Conservation (phyloP, 139 green algal genomes). For the Volvox africanus region DNA sequence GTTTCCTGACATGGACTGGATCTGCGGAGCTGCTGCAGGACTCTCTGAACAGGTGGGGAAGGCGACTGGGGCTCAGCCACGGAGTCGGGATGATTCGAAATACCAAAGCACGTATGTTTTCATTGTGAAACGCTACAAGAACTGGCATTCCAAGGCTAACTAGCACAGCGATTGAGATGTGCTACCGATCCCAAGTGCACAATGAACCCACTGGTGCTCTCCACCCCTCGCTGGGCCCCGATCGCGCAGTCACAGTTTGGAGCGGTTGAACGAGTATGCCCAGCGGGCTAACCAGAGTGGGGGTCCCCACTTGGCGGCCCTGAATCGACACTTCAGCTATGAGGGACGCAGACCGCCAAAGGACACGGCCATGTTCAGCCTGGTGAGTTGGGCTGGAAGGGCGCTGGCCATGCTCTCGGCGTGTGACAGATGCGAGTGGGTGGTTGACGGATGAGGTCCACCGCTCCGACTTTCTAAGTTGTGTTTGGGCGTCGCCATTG, state of each 20-base stretch:
- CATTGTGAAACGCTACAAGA: no score
- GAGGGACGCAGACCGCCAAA: conserved; percentile 27
- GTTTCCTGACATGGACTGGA: conserved; percentile 47
- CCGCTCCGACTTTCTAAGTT: no score
- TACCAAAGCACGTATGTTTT: no score
- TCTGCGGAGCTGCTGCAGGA: conserved; percentile 10
- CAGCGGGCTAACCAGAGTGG: neutral
- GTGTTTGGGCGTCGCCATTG: no score
- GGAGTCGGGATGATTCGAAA: neutral
- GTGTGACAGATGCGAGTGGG: no score
- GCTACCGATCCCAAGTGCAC: no score
- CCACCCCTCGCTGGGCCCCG: neutral
- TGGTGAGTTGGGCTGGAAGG: conserved; percentile 40
- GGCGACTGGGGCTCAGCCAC: neutral
- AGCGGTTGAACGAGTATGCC: conserved; percentile 58
- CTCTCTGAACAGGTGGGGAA: conserved; percentile 42
- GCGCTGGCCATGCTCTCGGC: no score
- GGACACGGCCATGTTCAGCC: conserved; percentile 48
- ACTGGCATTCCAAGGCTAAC: no score
- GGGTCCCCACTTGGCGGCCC: conserved; percentile 24
- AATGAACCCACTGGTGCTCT: no score
- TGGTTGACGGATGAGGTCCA: no score
- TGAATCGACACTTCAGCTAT: conserved; percentile 51
- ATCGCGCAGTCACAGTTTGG: conserved; percentile 41
- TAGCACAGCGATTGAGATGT: no score